Percentiles rank a stretch among this genome's conserved stretches.
phyloP scores from a whole-genome alignment of 1,284 basidiomycete species.

The Pseudozyma sp. region DNA sequence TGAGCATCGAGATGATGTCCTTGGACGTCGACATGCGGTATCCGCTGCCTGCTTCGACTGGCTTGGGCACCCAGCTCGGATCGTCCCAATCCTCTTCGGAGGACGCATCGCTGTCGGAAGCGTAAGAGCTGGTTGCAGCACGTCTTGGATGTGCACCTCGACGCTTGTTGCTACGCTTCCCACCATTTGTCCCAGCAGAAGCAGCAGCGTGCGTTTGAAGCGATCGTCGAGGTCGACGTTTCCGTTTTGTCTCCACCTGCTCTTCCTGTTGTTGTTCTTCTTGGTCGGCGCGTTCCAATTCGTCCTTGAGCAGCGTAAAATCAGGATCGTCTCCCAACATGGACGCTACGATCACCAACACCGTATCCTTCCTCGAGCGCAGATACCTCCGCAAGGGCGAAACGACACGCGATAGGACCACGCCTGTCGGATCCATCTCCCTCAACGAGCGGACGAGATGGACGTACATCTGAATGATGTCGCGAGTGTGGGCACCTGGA shows the following conservation, averaged over 20 bases:
- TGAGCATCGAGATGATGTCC: slow-evolving; percentile 65
- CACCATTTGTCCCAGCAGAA: background rate
- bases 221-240: slow-evolving; percentile 25
- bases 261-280: slow-evolving; percentile 43
- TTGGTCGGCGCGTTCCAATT: slow-evolving; percentile 51
- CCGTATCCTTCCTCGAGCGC: slow-evolving; percentile 61
- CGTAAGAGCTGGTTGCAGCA: slow-evolving; percentile 13
- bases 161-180: slow-evolving; percentile 15
- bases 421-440: slow-evolving; percentile 89
- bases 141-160: slow-evolving; percentile 6
- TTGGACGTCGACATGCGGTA: slow-evolving; percentile 60
- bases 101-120: slow-evolving; percentile 42
- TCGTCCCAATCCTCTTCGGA: slow-evolving; percentile 51
- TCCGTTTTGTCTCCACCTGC: slow-evolving; percentile 6
- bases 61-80: slow-evolving; percentile 57
- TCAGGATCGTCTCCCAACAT: slow-evolving; percentile 63
- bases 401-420: slow-evolving; percentile 74
- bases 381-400: slow-evolving; percentile 61
- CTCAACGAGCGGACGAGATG: slow-evolving; percentile 90
- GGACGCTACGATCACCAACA: slow-evolving; percentile 61
- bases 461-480: slow-evolving; percentile 93
- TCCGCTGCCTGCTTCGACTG: slow-evolving; percentile 54
- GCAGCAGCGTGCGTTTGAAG: slow-evolving; percentile 7
- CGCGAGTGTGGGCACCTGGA: slow-evolving; percentile 92
- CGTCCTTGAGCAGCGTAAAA: slow-evolving; percentile 61